Base-by-base conservation (phyloP, 495 filamentous ascomycete genomes). In the Hypoxylon trugodes region DNA sequence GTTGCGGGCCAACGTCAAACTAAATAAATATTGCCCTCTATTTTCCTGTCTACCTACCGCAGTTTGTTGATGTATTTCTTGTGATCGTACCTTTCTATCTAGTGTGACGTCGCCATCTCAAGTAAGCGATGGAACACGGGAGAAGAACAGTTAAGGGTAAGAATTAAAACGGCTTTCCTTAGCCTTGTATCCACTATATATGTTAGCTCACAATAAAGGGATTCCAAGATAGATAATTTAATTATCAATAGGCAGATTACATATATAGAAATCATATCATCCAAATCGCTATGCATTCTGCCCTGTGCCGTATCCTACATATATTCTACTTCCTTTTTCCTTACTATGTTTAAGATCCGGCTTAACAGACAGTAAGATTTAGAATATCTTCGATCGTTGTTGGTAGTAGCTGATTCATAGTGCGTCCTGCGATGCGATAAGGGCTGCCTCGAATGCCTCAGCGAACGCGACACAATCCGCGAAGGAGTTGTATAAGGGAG, bases 401-500 rank as follows among this genome's bases (percentile, higher is more conserved):
- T 9, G 26, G 22, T 16, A 26, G n/a, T 10, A 4, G 21, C n/a
- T 32, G 13, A 7, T 15, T 33, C 41, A 57, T 9, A 52, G 22
- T 13, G 15, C 32, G 25, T 69, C 66, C 52, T 64, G 63, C 10
- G 71, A 73, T 46, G 69, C 59, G 6, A 74, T 62, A 48, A 89
- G 58, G n/a, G 84, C 88, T 16, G 61, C 51, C n/a, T 71, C 72
- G 55, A 91, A 85, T n/a, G 79, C 85, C 52, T 83, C 74, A 15
- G 87, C 86, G 73, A 97, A 98, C 7, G 79, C 69, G 77, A 87
- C 91, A 13, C 92, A 89, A 66, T 98, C 95, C 46, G 71, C 71
- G 72, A 89, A 97, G 0, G 81, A 86, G 74, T 97, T 97, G 74
- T 96, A 98, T 49, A 98, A 69, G 28, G 95, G 93, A 25, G 91